Evolutionary conservation across 2,329 filamentous ascomycete genomes (phyloP), one percentile per base, ranked within the genome.

Genomic region (Metarhizium sp.): DNA sequence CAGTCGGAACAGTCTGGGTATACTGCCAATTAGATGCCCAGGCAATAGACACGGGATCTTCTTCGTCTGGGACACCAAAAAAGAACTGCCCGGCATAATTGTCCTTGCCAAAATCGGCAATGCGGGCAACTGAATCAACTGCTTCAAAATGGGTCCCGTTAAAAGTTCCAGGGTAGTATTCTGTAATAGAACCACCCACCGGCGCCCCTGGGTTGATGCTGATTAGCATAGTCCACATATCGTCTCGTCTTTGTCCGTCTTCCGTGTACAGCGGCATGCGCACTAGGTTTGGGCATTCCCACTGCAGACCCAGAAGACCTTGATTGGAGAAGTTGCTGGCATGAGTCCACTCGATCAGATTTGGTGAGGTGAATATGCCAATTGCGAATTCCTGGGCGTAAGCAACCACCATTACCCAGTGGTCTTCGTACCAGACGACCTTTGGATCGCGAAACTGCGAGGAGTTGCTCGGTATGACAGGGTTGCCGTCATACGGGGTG

Each of bases 371-470:
- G 66, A 75, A 86, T 59, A 87, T 75, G n/a, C 79, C 81, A 48
- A 87, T 72, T 10, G 73, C 69, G 58, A 80, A 83, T 42, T 83
- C 81, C 6, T 62, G 58, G 0, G 67, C 53, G 55, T 79, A 83
- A 0, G 81, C 72, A 2, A 84, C 60, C 0, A 77, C 74, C 75
- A 82, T 80, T 43, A 82, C 77, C 83, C 83, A 86, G 18, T 73
- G 68, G 46, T 76, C 63, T 2, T 74, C 68, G 58, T 84, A 78
- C 72, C 81, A 80, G 48, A 84, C 72, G 2, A 87, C 82, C 61
- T 86, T 84, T 1, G 85, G 84, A 59, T 87, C 84, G 29, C 84
- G 79, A 70, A 87, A 87, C 59, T 84, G 76, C 6, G 67, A 73
- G 18, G 77, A 74, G 56, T 73, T 73, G 63, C 77, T 77, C 59